phyloP scores from a whole-genome alignment of 768 basidiomycete species.

The Lentinula aciculospora region DNA sequence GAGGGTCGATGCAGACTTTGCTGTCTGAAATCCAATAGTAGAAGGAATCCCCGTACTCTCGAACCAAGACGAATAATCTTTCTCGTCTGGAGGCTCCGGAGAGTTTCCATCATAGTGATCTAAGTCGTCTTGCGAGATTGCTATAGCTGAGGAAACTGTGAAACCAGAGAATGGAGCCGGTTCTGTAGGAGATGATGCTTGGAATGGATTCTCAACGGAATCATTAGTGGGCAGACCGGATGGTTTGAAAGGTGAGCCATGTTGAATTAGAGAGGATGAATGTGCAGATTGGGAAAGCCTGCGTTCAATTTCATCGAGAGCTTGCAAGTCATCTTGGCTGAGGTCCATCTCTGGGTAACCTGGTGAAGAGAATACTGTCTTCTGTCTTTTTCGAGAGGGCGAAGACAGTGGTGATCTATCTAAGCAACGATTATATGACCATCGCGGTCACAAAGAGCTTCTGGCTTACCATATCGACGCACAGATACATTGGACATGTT shows the following conservation, averaged over 20 bases:
- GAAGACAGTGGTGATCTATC: slow-evolving; percentile 29
- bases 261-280: slow-evolving; percentile 4
- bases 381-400: slow-evolving; percentile 51
- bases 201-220: slow-evolving; percentile 37
- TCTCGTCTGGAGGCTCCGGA: slow-evolving; percentile 32
- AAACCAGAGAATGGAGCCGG: slow-evolving; percentile 20
- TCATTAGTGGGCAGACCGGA: slow-evolving; percentile 22
- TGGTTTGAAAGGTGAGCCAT: slow-evolving; percentile 11
- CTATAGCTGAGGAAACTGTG: slow-evolving; percentile 14
- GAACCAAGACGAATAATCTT: slow-evolving; percentile 48
- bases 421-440: neutral
- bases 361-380: slow-evolving; percentile 60
- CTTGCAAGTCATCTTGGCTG: slow-evolving; percentile 50
- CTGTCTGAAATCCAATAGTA: slow-evolving; percentile 31
- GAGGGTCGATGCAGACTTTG: slow-evolving; percentile 13
- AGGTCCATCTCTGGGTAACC: slow-evolving; percentile 28
- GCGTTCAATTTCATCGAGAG: slow-evolving; percentile 47
- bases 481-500: neutral
- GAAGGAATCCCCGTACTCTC: slow-evolving; percentile 21
- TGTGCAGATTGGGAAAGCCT: slow-evolving; percentile 31
- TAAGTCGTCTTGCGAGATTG: slow-evolving; percentile 7
- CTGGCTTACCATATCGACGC: slow-evolving; percentile 2
- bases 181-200: slow-evolving; percentile 5
- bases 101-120: slow-evolving; percentile 27
- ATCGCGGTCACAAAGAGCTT: neutral